Percentiles rank a stretch among this genome's conserved stretches.
Conservation (phyloP, 352 stramenopile genomes). For the Saprolegnia parasitica region DNA sequence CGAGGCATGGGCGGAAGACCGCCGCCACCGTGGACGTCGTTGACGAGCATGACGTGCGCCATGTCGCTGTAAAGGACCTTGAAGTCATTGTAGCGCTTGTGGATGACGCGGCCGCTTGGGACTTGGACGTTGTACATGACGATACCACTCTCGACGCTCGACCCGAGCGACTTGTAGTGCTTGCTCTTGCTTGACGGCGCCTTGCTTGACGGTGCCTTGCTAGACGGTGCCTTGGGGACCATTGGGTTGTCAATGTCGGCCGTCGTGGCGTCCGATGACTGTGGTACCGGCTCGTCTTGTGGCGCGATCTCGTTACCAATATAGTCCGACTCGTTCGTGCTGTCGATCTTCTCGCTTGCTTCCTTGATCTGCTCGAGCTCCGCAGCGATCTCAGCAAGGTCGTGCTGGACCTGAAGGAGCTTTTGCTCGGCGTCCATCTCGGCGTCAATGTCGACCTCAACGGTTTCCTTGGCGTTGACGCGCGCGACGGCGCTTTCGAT, state of each 20-base stretch:
- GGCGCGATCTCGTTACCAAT: background rate
- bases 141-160: background rate
- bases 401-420: background rate
- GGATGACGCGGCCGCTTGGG: background rate
- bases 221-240: background rate
- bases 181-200: background rate
- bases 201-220: background rate
- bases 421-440: background rate
- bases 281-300: background rate
- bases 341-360: too few species aligned
- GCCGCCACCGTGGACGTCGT: background rate
- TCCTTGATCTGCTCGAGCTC: background rate
- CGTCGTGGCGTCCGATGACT: background rate
- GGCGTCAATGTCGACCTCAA: background rate
- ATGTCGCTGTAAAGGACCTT: background rate
- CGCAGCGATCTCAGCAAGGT: background rate
- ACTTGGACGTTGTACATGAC: background rate
- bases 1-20: background rate
- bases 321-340: background rate
- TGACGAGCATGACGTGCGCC: background rate
- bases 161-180: background rate
- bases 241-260: background rate
- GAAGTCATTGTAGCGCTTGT: constrained; percentile 1
- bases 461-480: background rate
- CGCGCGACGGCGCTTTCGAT: background rate